Percentiles rank a stretch among this genome's conserved stretches.
These are phyloP conservation scores for Mucor sp. DNA, from an alignment of 371 early-diverging fungal genomes.

Conservation along the genomic window DNA sequence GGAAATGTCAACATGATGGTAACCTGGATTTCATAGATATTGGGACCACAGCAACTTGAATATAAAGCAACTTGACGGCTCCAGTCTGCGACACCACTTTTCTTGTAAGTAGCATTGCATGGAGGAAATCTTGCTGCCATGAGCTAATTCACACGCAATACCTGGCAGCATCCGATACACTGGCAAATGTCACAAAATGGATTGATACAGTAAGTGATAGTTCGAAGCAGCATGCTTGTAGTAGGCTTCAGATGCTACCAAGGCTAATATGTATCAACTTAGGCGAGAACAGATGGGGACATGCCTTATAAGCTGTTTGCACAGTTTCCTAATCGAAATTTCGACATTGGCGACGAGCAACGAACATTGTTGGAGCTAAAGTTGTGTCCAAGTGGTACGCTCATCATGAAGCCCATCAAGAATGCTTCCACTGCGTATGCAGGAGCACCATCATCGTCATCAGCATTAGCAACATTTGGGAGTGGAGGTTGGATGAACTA, in stretches of 20 bases:
- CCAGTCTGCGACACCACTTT: slow-evolving; percentile 29
- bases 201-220: slow-evolving; percentile 44
- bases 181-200: slow-evolving; percentile 35
- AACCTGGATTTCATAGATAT: not conserved
- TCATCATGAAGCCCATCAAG: slow-evolving; percentile 51
- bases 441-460: not conserved
- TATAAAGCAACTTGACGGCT: slow-evolving; percentile 41
- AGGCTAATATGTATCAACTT: too few species aligned
- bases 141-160: not conserved
- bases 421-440: slow-evolving; percentile 35
- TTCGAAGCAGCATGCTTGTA: too few species aligned
- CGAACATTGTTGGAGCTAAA: slow-evolving; percentile 45
- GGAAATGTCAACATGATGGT: not conserved
- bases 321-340: slow-evolving; percentile 45
- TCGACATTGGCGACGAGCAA: slow-evolving; percentile 47
- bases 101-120: slow-evolving; percentile 14
- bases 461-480: too few species aligned
- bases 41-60: slow-evolving; percentile 23
- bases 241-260: too few species aligned
- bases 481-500: slow-evolving; percentile 22
- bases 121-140: not conserved
- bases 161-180: slow-evolving; percentile 26
- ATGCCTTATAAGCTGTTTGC: slow-evolving; percentile 38
- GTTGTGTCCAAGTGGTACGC: slow-evolving; percentile 54
- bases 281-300: slow-evolving; percentile 42